phyloP scores from a whole-genome alignment of 2,329 filamentous ascomycete genomes.

The Neonectria coccinea region DNA sequence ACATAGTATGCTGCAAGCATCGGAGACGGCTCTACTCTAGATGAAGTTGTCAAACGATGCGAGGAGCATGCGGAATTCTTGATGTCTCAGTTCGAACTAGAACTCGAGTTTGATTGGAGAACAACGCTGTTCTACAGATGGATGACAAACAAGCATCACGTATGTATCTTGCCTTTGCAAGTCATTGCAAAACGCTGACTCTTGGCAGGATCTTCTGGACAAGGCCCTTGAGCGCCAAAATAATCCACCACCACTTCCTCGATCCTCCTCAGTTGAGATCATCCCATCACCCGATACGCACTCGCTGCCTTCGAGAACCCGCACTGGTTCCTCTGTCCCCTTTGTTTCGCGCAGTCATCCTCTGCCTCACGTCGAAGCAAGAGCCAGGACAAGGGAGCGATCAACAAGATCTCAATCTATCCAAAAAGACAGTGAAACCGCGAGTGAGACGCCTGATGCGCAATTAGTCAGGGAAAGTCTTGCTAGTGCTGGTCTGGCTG shows the following conservation, averaged over 20 bases:
- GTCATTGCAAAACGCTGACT: conserved; percentile 1
- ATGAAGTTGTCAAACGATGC: conserved; percentile 62
- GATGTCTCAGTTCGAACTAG: conserved; percentile 62
- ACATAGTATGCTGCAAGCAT: conserved; percentile 62
- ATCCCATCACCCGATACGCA: conserved; percentile 13
- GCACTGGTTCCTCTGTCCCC: conserved; percentile 35
- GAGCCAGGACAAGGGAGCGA: conserved; percentile 26
- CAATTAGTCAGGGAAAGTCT: not conserved
- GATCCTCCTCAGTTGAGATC: conserved; percentile 35
- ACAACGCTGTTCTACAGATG: conserved; percentile 62
- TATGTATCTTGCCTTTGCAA: conserved; percentile 44
- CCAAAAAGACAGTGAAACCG: conserved; percentile 13
- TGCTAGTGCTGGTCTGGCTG: conserved; percentile 18
- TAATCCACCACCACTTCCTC: conserved; percentile 37
- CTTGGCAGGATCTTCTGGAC: conserved; percentile 43
- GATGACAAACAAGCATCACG: conserved; percentile 56
- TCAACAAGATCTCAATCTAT: conserved; percentile 35
- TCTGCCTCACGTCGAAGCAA: conserved; percentile 31
- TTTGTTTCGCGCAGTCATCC: conserved; percentile 26
- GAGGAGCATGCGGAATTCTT: conserved; percentile 64
- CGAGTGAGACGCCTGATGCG: not conserved
- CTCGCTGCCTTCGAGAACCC: conserved; percentile 38
- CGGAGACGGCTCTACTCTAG: conserved; percentile 64
- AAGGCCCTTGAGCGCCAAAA: conserved; percentile 38
- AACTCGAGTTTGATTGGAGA: conserved; percentile 56